phyloP scores from a whole-genome alignment of 306 rosid species.

The Prunus dulcis region DNA sequence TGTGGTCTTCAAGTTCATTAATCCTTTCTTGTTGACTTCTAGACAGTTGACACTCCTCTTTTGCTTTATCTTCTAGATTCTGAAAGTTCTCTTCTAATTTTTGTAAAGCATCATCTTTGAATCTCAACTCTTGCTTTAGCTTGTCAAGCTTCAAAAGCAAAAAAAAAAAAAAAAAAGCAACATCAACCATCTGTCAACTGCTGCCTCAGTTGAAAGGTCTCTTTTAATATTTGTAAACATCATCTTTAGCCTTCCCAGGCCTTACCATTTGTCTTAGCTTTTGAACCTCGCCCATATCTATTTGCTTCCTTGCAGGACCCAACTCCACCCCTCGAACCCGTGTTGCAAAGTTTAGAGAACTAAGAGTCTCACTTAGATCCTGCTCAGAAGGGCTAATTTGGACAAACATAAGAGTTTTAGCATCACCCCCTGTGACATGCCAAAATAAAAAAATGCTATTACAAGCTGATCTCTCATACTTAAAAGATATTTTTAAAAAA shows the following conservation, averaged over 20 bases:
- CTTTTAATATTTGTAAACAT: not conserved
- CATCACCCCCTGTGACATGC: conserved; percentile 23
- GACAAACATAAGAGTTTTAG: conserved; percentile 30
- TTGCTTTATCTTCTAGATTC: conserved; percentile 5
- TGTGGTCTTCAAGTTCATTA: conserved; percentile 6
- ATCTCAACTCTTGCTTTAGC: conserved; percentile 19
- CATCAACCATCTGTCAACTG: not conserved
- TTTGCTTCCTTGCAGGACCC: conserved; percentile 28
- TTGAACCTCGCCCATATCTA: conserved; percentile 13
- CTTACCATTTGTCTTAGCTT: conserved; percentile 15
- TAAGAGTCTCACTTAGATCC: conserved; percentile 19
- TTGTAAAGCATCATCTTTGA: conserved; percentile 12
- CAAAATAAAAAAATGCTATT: not conserved
- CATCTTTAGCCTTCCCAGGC: not conserved
- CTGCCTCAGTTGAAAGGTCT: not conserved
- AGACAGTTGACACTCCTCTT: conserved; percentile 8
- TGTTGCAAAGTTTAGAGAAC: conserved; percentile 20
- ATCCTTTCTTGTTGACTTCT: conserved; percentile 20
- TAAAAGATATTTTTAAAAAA: no score
- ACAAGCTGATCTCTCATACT: not conserved
- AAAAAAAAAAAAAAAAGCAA: not conserved
- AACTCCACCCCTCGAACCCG: conserved; percentile 20
- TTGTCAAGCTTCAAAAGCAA: conserved; percentile 17
- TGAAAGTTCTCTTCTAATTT: conserved; percentile 18
- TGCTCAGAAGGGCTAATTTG: conserved; percentile 27